Evolutionary conservation across 2,329 filamentous ascomycete genomes (phyloP).

Genomic region (Cytospora chrysosperma): DNA sequence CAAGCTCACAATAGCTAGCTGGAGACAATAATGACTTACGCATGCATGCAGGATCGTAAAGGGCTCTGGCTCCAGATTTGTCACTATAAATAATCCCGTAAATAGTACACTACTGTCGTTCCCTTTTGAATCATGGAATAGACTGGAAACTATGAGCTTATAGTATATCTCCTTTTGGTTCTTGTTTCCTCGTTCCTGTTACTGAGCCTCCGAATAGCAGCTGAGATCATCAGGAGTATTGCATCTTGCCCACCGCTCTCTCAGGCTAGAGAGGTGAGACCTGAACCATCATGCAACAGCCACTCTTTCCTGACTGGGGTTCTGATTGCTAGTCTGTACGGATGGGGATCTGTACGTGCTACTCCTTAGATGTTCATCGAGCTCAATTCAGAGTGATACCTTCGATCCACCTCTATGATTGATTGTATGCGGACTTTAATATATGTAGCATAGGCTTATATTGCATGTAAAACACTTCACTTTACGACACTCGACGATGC

Average conservation of each 20-base stretch:
- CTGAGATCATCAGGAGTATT: too few relatives aligned
- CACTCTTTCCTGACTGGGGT: not conserved
- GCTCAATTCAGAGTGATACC: not conserved
- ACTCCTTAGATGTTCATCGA: not conserved
- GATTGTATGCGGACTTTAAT: not conserved
- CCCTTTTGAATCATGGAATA: not conserved
- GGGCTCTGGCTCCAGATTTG: not conserved
- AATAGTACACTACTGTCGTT: not conserved
- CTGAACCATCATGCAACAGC: not conserved
- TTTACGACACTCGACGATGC: not conserved
- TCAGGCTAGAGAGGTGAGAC: too few relatives aligned
- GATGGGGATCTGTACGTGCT: too few relatives aligned
- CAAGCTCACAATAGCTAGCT: not conserved
- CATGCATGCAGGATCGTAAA: not conserved
- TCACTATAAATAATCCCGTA: not conserved
- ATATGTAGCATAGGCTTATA: not conserved
- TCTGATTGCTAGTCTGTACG: not conserved
- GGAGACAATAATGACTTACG: not conserved
- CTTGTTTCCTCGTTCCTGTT: too few relatives aligned
- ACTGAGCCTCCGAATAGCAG: too few relatives aligned
- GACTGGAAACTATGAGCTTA: not conserved
- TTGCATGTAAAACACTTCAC: not conserved
- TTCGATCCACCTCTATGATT: not conserved
- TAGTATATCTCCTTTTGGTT: too few relatives aligned
- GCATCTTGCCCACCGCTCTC: too few relatives aligned